phyloP scores from a whole-genome alignment of 2,329 filamentous ascomycete species.

The Claviceps sp. region DNA sequence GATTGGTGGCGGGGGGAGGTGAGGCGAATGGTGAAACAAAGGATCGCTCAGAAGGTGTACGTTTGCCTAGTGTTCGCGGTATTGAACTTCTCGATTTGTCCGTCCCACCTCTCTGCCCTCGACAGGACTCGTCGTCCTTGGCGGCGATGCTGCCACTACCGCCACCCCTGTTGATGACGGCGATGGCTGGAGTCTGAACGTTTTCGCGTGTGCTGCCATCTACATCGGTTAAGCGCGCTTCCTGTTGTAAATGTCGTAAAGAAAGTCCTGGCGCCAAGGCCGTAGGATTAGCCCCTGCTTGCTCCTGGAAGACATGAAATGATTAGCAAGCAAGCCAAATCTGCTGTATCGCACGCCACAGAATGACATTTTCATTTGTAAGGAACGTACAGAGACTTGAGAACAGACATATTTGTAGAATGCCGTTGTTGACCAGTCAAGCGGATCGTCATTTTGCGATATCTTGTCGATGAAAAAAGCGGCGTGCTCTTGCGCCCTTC shows the following conservation, averaged over 20 bases:
- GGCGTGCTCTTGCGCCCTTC: constrained; percentile 33
- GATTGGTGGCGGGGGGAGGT: neutral
- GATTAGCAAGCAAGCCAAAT: constrained; percentile 1
- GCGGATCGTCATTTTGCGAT: constrained; percentile 21
- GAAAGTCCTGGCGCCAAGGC: neutral
- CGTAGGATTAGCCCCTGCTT: constrained; percentile 12
- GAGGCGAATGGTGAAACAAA: neutral
- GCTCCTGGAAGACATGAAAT: constrained; percentile 10
- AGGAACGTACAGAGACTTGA: constrained; percentile 24
- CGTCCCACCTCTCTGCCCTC: neutral
- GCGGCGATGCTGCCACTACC: constrained; percentile 8
- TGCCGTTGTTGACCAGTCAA: constrained; percentile 30
- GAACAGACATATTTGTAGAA: constrained; percentile 36
- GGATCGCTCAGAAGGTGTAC: neutral
- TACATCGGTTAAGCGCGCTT: constrained; percentile 7
- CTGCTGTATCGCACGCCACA: neutral
- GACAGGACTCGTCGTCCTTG: neutral
- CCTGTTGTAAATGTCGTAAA: neutral
- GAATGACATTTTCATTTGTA: neutral
- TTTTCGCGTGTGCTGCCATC: constrained; percentile 8
- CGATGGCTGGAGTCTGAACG: constrained; percentile 1
- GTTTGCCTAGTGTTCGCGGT: neutral
- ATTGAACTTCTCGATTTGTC: neutral
- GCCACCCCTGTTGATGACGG: constrained; percentile 6
- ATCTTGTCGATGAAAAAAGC: constrained; percentile 40